Evolutionary conservation across 768 basidiomycete genomes (phyloP).

Genomic region (Phaffia tasmanica): DNA sequence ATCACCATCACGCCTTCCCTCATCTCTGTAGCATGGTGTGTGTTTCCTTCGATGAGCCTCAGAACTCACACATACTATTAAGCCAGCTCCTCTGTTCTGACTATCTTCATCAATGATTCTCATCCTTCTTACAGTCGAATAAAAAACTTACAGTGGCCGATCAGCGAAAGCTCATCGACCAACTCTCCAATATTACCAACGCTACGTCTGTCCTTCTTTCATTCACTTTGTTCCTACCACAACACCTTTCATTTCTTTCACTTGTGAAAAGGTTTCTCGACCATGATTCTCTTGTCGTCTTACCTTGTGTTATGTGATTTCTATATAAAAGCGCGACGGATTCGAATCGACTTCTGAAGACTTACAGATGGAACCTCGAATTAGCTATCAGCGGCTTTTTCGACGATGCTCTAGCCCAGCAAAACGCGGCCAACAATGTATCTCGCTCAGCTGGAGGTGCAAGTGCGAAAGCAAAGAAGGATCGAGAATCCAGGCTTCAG

Average conservation of each 20-base stretch:
- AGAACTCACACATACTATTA: no score
- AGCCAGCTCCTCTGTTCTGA: neutral
- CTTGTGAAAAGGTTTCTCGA: no score
- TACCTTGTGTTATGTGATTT: no score
- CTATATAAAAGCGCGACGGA: slow-evolving; percentile 28
- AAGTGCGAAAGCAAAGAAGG: slow-evolving; percentile 28
- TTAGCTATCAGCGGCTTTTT: slow-evolving; percentile 36
- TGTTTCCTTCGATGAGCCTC: no score
- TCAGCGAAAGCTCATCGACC: neutral
- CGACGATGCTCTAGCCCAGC: slow-evolving; percentile 31
- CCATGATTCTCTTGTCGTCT: no score
- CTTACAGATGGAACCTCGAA: slow-evolving; percentile 34
- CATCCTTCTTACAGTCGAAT: neutral
- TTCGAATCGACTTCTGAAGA: slow-evolving; percentile 34
- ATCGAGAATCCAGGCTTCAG: slow-evolving; percentile 33
- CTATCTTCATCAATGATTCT: neutral
- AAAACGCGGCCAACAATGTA: slow-evolving; percentile 18
- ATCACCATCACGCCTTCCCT: no score
- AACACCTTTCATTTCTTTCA: neutral
- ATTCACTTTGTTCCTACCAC: neutral
- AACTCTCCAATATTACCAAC: neutral
- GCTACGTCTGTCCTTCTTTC: neutral
- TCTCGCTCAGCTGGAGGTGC: neutral
- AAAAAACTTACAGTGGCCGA: neutral
- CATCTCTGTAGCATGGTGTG: no score